Conservation (phyloP, 1,284 basidiomycete genomes). For the Ustilago trichophora region DNA sequence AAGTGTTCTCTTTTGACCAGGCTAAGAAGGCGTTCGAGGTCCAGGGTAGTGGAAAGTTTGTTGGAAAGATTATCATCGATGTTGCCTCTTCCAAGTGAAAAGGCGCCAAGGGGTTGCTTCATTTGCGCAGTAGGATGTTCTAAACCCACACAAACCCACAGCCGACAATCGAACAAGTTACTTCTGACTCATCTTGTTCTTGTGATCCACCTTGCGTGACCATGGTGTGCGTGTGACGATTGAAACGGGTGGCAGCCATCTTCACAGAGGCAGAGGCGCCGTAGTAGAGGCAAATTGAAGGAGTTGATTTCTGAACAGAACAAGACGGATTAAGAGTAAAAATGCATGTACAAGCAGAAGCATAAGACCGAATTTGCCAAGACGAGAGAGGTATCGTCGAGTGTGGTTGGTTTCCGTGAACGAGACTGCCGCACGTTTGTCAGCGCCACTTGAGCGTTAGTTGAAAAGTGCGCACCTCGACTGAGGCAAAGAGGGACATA, state of each 20-base stretch:
- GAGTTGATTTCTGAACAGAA: conserved; percentile 1
- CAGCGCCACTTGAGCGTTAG: no score
- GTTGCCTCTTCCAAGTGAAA: no score
- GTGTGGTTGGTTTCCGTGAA: no score
- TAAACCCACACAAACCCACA: no score
- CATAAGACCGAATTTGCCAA: conserved; percentile 3
- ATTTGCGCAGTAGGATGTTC: no score
- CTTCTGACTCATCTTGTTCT: no score
- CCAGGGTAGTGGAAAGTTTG: conserved; percentile 23
- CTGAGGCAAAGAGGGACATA: neutral
- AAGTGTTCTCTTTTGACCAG: conserved; percentile 29
- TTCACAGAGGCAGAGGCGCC: no score
- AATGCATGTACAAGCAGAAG: conserved; percentile 12
- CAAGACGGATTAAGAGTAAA: neutral
- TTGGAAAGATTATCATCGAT: conserved; percentile 46
- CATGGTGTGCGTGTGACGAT: no score
- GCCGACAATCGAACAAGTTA: no score
- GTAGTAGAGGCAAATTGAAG: neutral
- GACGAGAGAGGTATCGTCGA: neutral
- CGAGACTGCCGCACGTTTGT: neutral
- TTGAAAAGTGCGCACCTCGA: neutral
- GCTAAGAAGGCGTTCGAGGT: conserved; percentile 35
- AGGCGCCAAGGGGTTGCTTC: no score
- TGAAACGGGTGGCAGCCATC: no score
- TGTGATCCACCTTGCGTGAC: no score